These are phyloP conservation scores for Ascosphaera apis DNA, from an alignment of 2,329 filamentous ascomycete genomes.

Conservation along the genomic window DNA sequence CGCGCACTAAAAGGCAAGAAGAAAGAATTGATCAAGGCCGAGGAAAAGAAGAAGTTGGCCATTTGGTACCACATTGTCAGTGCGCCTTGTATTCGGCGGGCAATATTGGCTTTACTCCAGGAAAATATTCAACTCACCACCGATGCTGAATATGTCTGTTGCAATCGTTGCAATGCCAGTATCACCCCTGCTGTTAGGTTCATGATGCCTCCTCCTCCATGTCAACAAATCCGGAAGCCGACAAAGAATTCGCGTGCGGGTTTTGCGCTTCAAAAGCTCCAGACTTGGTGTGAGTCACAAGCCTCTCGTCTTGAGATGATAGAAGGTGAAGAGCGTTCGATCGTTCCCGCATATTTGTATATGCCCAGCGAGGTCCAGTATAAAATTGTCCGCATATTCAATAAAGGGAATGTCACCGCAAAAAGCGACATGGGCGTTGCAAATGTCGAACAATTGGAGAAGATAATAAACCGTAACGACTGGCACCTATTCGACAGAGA, in stretches of 20 bases:
- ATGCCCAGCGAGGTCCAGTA: background rate
- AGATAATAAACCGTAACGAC: background rate
- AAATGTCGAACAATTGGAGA: background rate
- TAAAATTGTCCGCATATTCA: background rate
- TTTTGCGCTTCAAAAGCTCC: background rate
- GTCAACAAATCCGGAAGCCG: too few relatives aligned
- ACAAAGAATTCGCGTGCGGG: background rate
- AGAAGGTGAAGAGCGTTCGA: background rate
- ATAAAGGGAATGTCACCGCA: background rate
- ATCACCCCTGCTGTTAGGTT: background rate
- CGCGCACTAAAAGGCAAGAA: too few relatives aligned
- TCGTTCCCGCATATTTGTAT: background rate
- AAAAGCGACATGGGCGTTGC: background rate
- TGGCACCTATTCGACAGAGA: background rate
- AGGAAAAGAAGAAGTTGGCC: too few relatives aligned
- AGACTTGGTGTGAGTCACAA: background rate
- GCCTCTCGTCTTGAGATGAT: background rate
- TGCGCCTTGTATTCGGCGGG: background rate
- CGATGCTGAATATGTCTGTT: background rate
- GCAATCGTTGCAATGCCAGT: background rate
- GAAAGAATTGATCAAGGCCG: background rate
- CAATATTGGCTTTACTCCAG: background rate
- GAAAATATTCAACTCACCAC: background rate
- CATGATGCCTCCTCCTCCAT: background rate
- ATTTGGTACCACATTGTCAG: background rate